A percentile compares a stretch with the other conserved stretches of the same genome.
Evolutionary conservation across 129 eudicot species (phyloP).

Genomic region (Artemisia argyi): DNA sequence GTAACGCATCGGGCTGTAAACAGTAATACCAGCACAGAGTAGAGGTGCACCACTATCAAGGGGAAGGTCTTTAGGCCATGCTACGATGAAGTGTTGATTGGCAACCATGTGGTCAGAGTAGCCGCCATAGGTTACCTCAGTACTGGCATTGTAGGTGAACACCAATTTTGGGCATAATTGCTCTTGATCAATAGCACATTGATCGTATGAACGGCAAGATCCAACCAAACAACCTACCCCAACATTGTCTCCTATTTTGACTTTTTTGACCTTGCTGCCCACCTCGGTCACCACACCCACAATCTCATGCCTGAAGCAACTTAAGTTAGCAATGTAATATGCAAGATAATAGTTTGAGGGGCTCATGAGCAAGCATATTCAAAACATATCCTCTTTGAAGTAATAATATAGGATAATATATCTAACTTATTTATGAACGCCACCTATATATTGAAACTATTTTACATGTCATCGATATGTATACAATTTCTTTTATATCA

Average conservation of each 20-base stretch:
- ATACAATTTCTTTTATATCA: no score
- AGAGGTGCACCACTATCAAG: conserved; percentile 59
- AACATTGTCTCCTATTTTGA: conserved; percentile 55
- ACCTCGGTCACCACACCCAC: conserved; percentile 58
- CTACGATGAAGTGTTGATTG: conserved; percentile 48
- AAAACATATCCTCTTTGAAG: no score
- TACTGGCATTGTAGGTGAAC: conserved; percentile 37
- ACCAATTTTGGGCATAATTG: conserved; percentile 44
- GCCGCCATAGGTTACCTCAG: conserved; percentile 46
- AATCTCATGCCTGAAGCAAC: conserved; percentile 50
- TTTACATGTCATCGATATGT: no score
- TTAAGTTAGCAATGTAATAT: conserved; percentile 9
- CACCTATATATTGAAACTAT: no score
- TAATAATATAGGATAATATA: no score
- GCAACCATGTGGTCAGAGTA: conserved; percentile 53
- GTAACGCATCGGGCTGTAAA: conserved; percentile 48
- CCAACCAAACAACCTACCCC: conserved; percentile 65
- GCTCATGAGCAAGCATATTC: no score
- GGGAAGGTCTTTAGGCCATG: conserved; percentile 46
- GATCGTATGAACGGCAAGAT: conserved; percentile 49
- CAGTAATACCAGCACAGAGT: conserved; percentile 52
- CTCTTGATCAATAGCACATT: conserved; percentile 44
- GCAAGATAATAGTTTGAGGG: background rate
- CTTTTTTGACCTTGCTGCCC: conserved; percentile 52
- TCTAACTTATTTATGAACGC: no score